These are phyloP conservation scores for Aspergillus panamensis DNA, from an alignment of 495 filamentous ascomycete species.

Conservation along the genomic window DNA sequence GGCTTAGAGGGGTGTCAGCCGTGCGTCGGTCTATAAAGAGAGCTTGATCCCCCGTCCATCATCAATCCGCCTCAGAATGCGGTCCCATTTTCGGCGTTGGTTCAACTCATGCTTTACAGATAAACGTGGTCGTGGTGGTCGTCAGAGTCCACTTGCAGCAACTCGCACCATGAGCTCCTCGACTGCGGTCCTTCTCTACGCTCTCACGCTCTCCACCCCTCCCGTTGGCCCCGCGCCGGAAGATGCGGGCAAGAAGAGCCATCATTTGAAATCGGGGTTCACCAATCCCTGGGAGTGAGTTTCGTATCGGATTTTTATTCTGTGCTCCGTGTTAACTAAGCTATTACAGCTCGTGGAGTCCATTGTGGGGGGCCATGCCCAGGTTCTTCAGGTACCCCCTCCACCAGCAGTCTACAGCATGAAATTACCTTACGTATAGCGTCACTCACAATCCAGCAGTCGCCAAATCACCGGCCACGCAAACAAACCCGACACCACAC, in stretches of 20 bases:
- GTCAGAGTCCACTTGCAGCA: conserved; percentile 11
- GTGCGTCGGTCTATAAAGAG: no score
- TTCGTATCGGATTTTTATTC: neutral
- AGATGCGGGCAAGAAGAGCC: conserved; percentile 50
- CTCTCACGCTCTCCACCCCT: conserved; percentile 48
- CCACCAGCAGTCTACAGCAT: neutral
- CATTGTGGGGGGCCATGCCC: conserved; percentile 9
- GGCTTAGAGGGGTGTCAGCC: no score
- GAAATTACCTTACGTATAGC: neutral
- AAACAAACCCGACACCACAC: conserved; percentile 60
- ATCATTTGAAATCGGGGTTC: conserved; percentile 60
- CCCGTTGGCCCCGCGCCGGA: conserved; percentile 48
- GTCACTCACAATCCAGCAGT: conserved; percentile 28
- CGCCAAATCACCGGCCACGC: conserved; percentile 55
- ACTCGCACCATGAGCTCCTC: conserved; percentile 41
- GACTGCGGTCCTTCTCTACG: conserved; percentile 51
- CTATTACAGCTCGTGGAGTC: conserved; percentile 34
- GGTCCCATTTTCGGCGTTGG: conserved; percentile 25
- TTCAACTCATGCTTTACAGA: conserved; percentile 21
- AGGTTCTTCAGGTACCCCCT: conserved; percentile 3
- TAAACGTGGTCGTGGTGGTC: neutral
- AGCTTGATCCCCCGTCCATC: no score
- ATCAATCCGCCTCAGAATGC: neutral
- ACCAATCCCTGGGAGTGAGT: conserved; percentile 57
- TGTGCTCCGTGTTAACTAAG: conserved; percentile 17